Evolutionary conservation across 192 early-diverging fungal species (phyloP), one percentile per base, ranked within the genome.

Genomic region (Linnemannia exigua): DNA sequence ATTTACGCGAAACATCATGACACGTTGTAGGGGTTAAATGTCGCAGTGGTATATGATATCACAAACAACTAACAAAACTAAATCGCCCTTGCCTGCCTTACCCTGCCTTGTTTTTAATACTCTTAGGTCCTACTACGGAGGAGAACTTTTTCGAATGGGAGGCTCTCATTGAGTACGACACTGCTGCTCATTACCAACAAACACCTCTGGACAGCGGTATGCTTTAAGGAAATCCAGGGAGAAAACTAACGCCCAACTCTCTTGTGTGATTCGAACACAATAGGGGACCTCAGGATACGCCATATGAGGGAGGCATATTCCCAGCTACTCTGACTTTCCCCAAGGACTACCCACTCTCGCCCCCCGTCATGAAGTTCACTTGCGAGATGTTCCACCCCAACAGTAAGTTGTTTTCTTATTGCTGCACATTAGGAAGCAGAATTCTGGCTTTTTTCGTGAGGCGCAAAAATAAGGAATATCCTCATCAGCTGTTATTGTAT

Each of bases 321-420:
- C 92, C 96, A 31, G 97, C 98, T 2, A 94, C 90, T 11, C 80
- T 99, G 35, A 94, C 84, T 28, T 98, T 99, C 75, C 98, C 97
- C 1, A 93, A 90, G 69, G 98, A 99, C 88, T 99, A 99, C 82
- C 98, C 98, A 36, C 92, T 99, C 37, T 95, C 93, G 46, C 98
- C 98, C 25, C 98, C 98, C 16, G 92, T 89, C 22, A 99, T 99
- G 98, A 95, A 95, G 88, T 99, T 99, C 85, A 98, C 97, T 1
- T 96, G 96, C 78, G 95, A 95, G 16, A 95, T 99, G 89, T 99
- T 96, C 88, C 98, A 99, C 78, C 98, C 98, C 14, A 98, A 98
- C 87, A 89, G 93, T 94, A 90, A 54, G 79, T 25, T 1, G 11
- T 44, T 8, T 8, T n/a, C n/a, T 15, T 31, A 15, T 15, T 6